Evolutionary conservation across 306 rosid genomes (phyloP).

Genomic region (Ochetophila trinervis): DNA sequence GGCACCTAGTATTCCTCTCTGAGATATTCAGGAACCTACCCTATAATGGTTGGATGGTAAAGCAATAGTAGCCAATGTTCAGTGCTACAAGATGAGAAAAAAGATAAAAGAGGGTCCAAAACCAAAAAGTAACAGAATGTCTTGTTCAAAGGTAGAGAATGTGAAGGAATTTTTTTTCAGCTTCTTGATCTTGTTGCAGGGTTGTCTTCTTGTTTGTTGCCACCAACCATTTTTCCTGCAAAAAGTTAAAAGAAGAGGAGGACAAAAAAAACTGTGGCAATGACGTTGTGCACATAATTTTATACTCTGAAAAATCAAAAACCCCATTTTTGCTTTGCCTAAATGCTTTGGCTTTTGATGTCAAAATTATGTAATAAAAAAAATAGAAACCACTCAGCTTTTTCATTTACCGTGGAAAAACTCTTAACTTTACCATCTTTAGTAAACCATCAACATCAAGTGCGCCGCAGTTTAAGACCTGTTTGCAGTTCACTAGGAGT

Average conservation of each 20-base stretch:
- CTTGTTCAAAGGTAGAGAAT: conserved; percentile 25
- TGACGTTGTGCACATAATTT: background rate
- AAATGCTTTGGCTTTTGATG: background rate
- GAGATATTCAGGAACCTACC: background rate
- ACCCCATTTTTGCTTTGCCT: background rate
- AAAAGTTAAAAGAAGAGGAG: background rate
- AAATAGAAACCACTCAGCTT: background rate
- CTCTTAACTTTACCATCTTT: too few species aligned
- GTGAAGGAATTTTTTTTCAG: conserved; percentile 9
- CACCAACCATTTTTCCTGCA: background rate
- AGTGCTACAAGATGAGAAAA: background rate
- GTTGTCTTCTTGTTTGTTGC: background rate
- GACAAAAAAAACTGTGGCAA: too few species aligned
- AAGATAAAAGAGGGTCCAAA: background rate
- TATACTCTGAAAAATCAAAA: too few species aligned
- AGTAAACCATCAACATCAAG: too few species aligned
- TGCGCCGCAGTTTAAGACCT: too few species aligned
- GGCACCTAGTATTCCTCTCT: background rate
- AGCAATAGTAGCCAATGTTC: background rate
- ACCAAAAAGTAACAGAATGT: conserved; percentile 6
- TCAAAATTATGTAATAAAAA: background rate
- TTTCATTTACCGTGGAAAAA: background rate
- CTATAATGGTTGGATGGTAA: background rate
- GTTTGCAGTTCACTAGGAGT: too few species aligned
- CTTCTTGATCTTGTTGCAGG: background rate